Percentiles rank a stretch among this genome's conserved stretches.
phyloP scores from a whole-genome alignment of 2,329 filamentous ascomycete species.

The Dactylellina drechsleri region DNA sequence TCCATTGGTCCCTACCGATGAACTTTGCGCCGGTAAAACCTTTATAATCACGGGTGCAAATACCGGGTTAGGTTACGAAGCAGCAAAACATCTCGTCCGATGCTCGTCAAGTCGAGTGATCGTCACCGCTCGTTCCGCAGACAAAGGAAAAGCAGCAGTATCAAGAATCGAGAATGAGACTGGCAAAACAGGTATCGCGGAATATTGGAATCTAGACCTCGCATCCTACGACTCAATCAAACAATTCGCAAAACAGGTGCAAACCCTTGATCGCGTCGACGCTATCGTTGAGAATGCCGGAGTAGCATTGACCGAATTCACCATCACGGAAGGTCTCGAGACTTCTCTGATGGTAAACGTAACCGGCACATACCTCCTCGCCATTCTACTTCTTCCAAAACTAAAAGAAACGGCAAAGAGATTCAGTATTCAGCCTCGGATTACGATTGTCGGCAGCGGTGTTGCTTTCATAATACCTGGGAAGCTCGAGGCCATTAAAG shows the following conservation, averaged over 20 bases:
- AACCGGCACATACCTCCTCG: conserved; percentile 68
- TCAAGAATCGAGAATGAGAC: conserved; percentile 59
- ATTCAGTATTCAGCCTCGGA: conserved; percentile 59
- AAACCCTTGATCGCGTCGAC: conserved; percentile 63
- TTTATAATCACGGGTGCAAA: conserved; percentile 65
- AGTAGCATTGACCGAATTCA: conserved; percentile 25
- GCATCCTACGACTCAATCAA: conserved; percentile 62
- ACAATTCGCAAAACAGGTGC: conserved; percentile 62
- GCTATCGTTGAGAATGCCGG: conserved; percentile 57
- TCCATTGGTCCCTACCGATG: conserved; percentile 18
- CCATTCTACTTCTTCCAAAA: conserved; percentile 66
- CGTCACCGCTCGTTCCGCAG: conserved; percentile 62
- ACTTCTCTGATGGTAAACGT: conserved; percentile 69
- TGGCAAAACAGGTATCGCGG: conserved; percentile 57
- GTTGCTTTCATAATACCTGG: conserved; percentile 61
- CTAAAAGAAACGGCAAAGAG: conserved; percentile 60
- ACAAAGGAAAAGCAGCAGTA: conserved; percentile 63
- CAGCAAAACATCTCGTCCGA: conserved; percentile 61
- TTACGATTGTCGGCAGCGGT: conserved; percentile 61
- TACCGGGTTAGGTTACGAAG: conserved; percentile 63
- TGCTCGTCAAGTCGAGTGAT: conserved; percentile 62
- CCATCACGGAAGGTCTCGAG: conserved; percentile 64
- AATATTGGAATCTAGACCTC: conserved; percentile 62
- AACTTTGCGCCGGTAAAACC: conserved; percentile 51
- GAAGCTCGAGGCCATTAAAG: conserved; percentile 37